Conservation (phyloP, 495 filamentous ascomycete genomes). For the Halenospora varia region DNA sequence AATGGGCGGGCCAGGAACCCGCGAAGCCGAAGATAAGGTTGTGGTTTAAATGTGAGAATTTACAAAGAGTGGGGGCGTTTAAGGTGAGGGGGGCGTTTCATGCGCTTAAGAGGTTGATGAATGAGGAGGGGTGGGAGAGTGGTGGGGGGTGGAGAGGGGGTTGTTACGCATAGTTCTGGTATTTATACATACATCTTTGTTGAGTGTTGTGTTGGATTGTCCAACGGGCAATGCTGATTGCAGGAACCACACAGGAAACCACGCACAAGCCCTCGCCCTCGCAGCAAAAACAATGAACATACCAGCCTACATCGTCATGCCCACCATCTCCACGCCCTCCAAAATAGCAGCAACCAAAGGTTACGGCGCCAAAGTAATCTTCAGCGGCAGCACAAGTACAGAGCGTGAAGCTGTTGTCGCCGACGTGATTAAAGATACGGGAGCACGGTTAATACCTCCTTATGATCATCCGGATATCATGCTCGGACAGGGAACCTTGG, state of each 20-base stretch:
- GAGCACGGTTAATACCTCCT: constrained; percentile 76
- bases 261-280: constrained; percentile 90
- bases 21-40: constrained; percentile 65
- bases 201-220: too few species aligned
- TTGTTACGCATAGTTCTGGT: constrained; percentile 92
- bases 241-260: constrained; percentile 67
- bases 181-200: too few species aligned
- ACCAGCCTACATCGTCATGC: constrained; percentile 88
- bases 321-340: constrained; percentile 69
- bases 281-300: constrained; percentile 60
- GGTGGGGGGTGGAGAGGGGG: constrained; percentile 56
- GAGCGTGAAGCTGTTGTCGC: constrained; percentile 77
- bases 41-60: constrained; percentile 97
- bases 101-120: constrained; percentile 69
- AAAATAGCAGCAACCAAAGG: constrained; percentile 80
- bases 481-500: constrained; percentile 85
- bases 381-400: constrained; percentile 72
- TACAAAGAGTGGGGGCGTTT: constrained; percentile 88
- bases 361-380: constrained; percentile 75
- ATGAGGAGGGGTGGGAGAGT: constrained; percentile 55
- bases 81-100: constrained; percentile 91
- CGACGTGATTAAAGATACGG: constrained; percentile 61
- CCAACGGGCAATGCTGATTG: constrained; percentile 4
- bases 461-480: constrained; percentile 92
- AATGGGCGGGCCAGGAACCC: constrained; percentile 53